Evolutionary conservation across 2,329 filamentous ascomycete species (phyloP), one percentile per base, ranked within the genome.

Genomic region (Fusarium nygamai): DNA sequence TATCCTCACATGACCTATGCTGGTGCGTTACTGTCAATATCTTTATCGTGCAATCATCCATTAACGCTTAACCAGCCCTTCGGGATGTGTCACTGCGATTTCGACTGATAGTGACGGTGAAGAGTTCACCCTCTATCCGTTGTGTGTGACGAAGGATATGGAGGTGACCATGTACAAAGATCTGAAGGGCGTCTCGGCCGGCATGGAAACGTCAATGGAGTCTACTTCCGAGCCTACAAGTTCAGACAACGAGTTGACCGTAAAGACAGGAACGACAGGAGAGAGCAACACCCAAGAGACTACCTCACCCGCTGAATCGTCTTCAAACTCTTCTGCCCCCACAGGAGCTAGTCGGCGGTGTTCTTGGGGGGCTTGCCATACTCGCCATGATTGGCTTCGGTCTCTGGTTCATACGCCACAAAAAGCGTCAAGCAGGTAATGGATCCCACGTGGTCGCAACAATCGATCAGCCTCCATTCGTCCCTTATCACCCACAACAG

Each of bases 381-480:
- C 13, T 67, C 20, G n/a, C 36, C 13, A n/a, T 66, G 4, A 27
- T 67, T 27, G 31, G 64, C 4, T 34, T 67, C 13, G 50, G 50
- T 22, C 38, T 67, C 7, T 65, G 61, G 50, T 50, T 50, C 16
- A 44, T 65, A n/a, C 50, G 61, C 36, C 41, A 47, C 24, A 67
- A 58, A 33, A 67, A 58, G 31, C 61, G 36, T 19, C 50, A 62
- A 31, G 33, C 39, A 20, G 17, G 9, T 29, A 22, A n/a, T 46
- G 36, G 20, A 12, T 10, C 38, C 10, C 41, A 34, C 1, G 6
- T 9, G 19, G 6, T 9, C 9, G 7, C 50, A 5, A 12, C 20
- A 11, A n/a, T 16, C 6, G 19, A 62, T n/a, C 60, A 38, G 5
- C n/a, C 60, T 8, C 38, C 41, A 19, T 5, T 33, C 19, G 6